Base-by-base conservation (phyloP, 768 basidiomycete genomes). In the Trametes gibbosa region DNA sequence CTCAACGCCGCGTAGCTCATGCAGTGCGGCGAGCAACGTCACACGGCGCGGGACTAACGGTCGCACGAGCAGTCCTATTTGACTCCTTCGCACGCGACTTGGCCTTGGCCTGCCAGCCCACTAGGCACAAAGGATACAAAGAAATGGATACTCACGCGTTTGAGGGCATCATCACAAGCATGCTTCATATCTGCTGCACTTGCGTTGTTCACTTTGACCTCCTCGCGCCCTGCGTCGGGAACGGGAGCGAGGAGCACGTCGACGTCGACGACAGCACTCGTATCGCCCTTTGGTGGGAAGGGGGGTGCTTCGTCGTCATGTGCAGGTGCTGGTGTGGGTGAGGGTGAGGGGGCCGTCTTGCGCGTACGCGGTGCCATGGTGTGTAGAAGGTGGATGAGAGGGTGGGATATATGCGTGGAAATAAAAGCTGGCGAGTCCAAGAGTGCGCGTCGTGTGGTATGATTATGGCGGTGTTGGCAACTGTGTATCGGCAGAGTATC, bases 111-210 rank as follows among this genome's bases (percentile, higher is more conserved):
- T 21, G 21, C 23, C 21, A 7, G 23, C 23, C 21, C 23, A 6
- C 21, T 7, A 23, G 21, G 13, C 43, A 23, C 19, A 9, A 45
- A 14, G 14, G 21, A 13, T 13, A 24, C 60, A 59, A 47, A 35
- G 50, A 77, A 56, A 25, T 14, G 43, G 8, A 34, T 14, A 76
- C 84, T 48, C 70, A 96, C 95, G 68, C 91, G 87, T 74, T 92
- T 93, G 58, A 98, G 76, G 45, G 88, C 87, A 75, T 98, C 95
- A 73, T 98, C 95, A 61, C 79, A 75, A 9, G 83, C 77, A 55
- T 74, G 73, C 69, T 85, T 84, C 63, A 84, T 75, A 65, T 84
- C 82, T 9, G 69, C 66, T 45, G 77, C 65, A 63, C 76, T 81
- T 24, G 78, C 75, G 57, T 80, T 81, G 73, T 84, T 85, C 53